Evolutionary conservation across 495 filamentous ascomycete genomes (phyloP), one percentile per base, ranked within the genome.

Genomic region (Aspergillus leporis): DNA sequence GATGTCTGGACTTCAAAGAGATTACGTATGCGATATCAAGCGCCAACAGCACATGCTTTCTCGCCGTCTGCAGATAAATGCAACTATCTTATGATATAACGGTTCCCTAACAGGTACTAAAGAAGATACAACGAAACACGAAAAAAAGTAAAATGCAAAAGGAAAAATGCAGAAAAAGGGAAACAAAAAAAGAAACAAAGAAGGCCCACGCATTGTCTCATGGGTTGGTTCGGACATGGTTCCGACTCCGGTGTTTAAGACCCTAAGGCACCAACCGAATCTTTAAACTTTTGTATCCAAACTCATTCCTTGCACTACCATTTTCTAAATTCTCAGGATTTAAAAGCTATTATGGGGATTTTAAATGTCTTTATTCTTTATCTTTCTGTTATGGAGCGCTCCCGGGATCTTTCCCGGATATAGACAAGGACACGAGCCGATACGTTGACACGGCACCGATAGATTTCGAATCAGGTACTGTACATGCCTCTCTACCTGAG

Each of bases 1-100:
- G 50, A 53, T 30, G 3, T 3, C n/a, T 22, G 8, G 8, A 23
- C 25, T 16, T 22, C 18, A 21, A 53, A 16, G 3, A 38, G 31
- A 31, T 53, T 53, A 53, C 50, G 50, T 53, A 53, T 53, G 31
- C 50, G 31, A 53, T 53, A 38, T 34, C 50, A 38, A 41, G 34
- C 34, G 10, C 34, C 34, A 36, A 36, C 34, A 14, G 13, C 34
- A 36, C 9, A 36, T 36, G 10, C 38, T 41, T 14, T n/a, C 13
- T 41, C 16, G 4, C 9, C 34, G 38, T 41, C 38, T 41, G 38
- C 16, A 41, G 38, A 36, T 36, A 36, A 14, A 36, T 36, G 38
- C 14, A n/a, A 41, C 38, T n/a, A 41, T 41, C 38, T 47, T 47
- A 47, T 47, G 43, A 47, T 47, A 23, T 47, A 16, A 47, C 19